A percentile compares a stretch with the other conserved stretches of the same genome.
These are phyloP conservation scores for Paraphoma sp. DNA, from an alignment of 2,329 filamentous ascomycete species.

Conservation along the genomic window DNA sequence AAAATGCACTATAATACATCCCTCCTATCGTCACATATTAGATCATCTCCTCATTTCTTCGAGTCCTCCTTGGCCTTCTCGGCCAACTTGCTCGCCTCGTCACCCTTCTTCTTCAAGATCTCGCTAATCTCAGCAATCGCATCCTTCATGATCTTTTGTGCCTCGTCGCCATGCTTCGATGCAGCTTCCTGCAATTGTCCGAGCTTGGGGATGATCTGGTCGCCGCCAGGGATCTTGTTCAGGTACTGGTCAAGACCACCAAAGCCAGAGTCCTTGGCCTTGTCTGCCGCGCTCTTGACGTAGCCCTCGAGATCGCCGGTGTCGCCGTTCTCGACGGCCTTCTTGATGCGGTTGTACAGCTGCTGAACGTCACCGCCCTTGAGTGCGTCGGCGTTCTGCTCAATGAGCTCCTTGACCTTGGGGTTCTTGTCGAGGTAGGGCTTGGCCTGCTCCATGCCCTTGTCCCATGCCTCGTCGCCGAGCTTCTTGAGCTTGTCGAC, in stretches of 20 bases:
- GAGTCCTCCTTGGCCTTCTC: constrained; percentile 45
- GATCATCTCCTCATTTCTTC: constrained; percentile 33
- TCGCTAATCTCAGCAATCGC: constrained; percentile 50
- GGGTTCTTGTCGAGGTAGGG: constrained; percentile 78
- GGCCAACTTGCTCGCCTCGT: constrained; percentile 39
- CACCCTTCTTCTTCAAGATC: constrained; percentile 43
- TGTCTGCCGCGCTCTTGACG: constrained; percentile 64
- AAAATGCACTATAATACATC: constrained; percentile 4
- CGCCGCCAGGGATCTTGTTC: constrained; percentile 69
- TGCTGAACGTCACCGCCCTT: constrained; percentile 72
- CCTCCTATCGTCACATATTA: not conserved
- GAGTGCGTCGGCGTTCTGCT: constrained; percentile 72
- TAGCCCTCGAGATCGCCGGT: constrained; percentile 66
- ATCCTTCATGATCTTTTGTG: constrained; percentile 72
- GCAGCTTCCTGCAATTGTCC: constrained; percentile 69
- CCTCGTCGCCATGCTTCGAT: constrained; percentile 72
- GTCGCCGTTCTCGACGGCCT: constrained; percentile 67
- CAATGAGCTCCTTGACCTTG: constrained; percentile 74
- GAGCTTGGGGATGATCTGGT: constrained; percentile 70
- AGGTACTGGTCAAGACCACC: constrained; percentile 66
- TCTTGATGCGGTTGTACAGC: constrained; percentile 68
- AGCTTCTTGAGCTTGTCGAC: constrained; percentile 69
- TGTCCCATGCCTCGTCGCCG: constrained; percentile 75
- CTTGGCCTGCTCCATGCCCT: constrained; percentile 73
- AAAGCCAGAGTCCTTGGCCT: constrained; percentile 62